phyloP scores from a whole-genome alignment of 2,329 filamentous ascomycete species.

The Ophiocordyceps camponoti-saundersi region DNA sequence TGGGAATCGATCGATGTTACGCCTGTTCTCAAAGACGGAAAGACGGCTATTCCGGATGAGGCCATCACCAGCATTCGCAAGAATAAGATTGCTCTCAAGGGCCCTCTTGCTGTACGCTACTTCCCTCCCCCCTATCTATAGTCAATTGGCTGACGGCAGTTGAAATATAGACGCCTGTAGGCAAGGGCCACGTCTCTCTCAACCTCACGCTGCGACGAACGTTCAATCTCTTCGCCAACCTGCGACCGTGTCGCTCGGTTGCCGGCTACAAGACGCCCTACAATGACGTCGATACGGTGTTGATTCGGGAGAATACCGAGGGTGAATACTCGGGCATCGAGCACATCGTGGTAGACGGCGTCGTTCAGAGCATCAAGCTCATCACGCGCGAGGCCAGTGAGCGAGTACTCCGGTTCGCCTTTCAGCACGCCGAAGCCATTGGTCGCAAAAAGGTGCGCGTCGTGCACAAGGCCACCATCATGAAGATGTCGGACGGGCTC shows the following conservation, averaged over 20 bases:
- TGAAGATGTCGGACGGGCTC: conserved; percentile 99
- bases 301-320: conserved; percentile 99
- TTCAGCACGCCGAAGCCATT: conserved; percentile 90
- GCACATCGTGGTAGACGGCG: conserved; percentile 93
- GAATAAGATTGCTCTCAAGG: conserved; percentile 97
- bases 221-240: conserved; percentile 99
- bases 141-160: background rate
- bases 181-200: conserved; percentile 97
- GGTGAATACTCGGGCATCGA: conserved; percentile 99
- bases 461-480: conserved; percentile 99
- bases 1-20: conserved; percentile 98
- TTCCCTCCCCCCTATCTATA: background rate
- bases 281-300: conserved; percentile 87
- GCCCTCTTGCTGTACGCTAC: conserved; percentile 70
- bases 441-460: conserved; percentile 94
- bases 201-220: conserved; percentile 97
- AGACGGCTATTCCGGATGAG: conserved; percentile 82
- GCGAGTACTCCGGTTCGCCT: conserved; percentile 90
- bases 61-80: conserved; percentile 85
- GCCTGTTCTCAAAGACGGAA: conserved; percentile 82
- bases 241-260: conserved; percentile 93
- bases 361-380: conserved; percentile 99
- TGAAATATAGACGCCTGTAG: conserved; percentile 59
- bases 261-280: conserved; percentile 97
- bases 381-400: conserved; percentile 91